Evolutionary conservation across 139 green algal genomes (phyloP), one percentile per base, ranked within the genome.

Genomic region (Choricystis sp.): DNA sequence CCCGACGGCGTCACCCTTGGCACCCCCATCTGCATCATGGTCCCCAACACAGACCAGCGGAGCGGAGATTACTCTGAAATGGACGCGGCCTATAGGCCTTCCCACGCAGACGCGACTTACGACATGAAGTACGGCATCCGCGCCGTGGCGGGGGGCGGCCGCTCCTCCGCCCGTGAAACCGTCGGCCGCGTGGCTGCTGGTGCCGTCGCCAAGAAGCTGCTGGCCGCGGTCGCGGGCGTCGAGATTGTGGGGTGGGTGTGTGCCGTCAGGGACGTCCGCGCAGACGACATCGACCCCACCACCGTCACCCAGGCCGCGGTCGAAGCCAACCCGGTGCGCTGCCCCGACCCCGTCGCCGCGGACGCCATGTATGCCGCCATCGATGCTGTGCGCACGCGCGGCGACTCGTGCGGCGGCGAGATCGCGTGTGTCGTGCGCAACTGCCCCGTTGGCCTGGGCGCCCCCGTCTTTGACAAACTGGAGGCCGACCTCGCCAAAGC

Each of bases 91-190:
- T 98, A 98, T 76, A 64, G 85, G 23, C 93, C 93, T 4, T 94
- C 83, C 2, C 93, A 99, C 69, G 90, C 93, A 20, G 93, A 98
- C 72, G 92, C 92, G 9, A 98, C 92, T 0, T 99, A 99, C 70
- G 93, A 99, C 72, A 94, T 96, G 77, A 99, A 99, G 77, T 99
- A 98, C 73, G 93, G 93, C 69, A 96, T 97, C 57, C 77, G 93
- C 1, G 92, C 93, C 4, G 78, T 97, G 2, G 87, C 88, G 20
- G 93, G 93, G n/a, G 93, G 93, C n/a, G 93, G 93, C 23, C 71
- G 93, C 23, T 94, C 86, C 24, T 94, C 83, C 22, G 93, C 93
- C 3, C 77, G 93, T 2, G 93, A 99, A 71, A 96, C 93, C 1
- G 97, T 99, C 55, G 93, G 93, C 1, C 79, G 93, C 2, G 90